phyloP scores from a whole-genome alignment of 768 basidiomycete species.

The Tulasnella calospora region DNA sequence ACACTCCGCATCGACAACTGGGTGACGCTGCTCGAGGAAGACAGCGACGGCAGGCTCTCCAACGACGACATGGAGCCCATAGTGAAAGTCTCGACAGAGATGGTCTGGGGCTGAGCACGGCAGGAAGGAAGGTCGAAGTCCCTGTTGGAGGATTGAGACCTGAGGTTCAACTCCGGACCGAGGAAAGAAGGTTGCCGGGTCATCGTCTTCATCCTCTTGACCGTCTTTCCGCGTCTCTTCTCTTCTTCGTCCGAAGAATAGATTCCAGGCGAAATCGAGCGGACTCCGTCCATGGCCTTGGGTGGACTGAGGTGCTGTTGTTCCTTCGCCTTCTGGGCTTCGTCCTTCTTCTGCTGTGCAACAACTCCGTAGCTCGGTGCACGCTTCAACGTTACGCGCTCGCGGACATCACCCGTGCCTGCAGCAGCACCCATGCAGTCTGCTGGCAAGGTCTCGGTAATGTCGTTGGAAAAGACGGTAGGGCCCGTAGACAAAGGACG shows the following conservation, averaged over 20 bases:
- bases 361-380: conserved; percentile 24
- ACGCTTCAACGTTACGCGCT: conserved; percentile 5
- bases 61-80: conserved; percentile 8
- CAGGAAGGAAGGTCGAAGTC: neutral
- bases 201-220: conserved; percentile 16
- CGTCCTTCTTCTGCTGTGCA: conserved; percentile 18
- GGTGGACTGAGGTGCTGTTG: neutral
- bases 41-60: conserved; percentile 7
- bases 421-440: conserved; percentile 21
- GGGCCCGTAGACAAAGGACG: conserved; percentile 16
- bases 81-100: conserved; percentile 1
- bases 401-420: neutral
- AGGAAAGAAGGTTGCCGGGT: neutral
- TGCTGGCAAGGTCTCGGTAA: neutral
- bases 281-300: neutral
- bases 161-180: conserved; percentile 8
- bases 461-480: conserved; percentile 13
- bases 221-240: conserved; percentile 18
- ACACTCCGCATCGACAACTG: conserved; percentile 1
- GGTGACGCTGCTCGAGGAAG: neutral
- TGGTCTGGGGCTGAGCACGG: conserved; percentile 1
- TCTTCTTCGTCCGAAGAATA: conserved; percentile 25
- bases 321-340: neutral
- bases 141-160: neutral
- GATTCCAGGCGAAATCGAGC: conserved; percentile 12